These are phyloP conservation scores for Penicillium sclerotiorum DNA, from an alignment of 2,329 filamentous ascomycete genomes.

Conservation along the genomic window DNA sequence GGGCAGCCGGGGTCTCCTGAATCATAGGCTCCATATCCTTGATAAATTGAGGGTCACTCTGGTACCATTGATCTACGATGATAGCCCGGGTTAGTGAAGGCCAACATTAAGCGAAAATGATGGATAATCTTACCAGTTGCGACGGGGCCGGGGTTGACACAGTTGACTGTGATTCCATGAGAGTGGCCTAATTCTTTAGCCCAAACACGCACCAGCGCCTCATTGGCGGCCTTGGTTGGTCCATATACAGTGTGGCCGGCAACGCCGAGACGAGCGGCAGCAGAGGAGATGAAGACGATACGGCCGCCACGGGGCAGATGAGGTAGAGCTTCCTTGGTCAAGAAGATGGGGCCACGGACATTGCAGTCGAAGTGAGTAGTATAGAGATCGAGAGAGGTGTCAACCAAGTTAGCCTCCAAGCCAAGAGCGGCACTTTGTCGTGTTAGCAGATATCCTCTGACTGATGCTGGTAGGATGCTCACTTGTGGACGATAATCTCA, in stretches of 20 bases:
- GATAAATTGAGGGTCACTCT: conserved; percentile 32
- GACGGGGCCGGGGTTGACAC: conserved; percentile 61
- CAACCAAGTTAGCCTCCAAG: conserved; percentile 11
- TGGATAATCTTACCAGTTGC: conserved; percentile 44
- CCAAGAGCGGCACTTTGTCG: conserved; percentile 13
- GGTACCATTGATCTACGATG: conserved; percentile 37
- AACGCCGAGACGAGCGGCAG: conserved; percentile 58
- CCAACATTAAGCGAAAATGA: neutral
- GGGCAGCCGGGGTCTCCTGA: conserved; percentile 34
- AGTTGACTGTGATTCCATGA: conserved; percentile 55
- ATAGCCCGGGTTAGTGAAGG: neutral
- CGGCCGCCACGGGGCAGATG: conserved; percentile 43
- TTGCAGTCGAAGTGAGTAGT: conserved; percentile 20
- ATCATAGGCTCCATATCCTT: conserved; percentile 37
- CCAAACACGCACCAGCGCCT: conserved; percentile 64
- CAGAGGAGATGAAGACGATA: conserved; percentile 60
- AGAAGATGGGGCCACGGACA: conserved; percentile 30
- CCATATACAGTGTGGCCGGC: conserved; percentile 53
- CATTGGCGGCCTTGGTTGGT: conserved; percentile 61
- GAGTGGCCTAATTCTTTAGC: conserved; percentile 58
- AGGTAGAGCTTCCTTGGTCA: conserved; percentile 35
- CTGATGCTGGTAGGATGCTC: neutral
- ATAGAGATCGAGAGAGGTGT: conserved; percentile 14
- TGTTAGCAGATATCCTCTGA: neutral
- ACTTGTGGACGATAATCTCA: conserved; percentile 23